Evolutionary conservation across 129 eudicot genomes (phyloP).

Genomic region (Ambrosia artemisiifolia): DNA sequence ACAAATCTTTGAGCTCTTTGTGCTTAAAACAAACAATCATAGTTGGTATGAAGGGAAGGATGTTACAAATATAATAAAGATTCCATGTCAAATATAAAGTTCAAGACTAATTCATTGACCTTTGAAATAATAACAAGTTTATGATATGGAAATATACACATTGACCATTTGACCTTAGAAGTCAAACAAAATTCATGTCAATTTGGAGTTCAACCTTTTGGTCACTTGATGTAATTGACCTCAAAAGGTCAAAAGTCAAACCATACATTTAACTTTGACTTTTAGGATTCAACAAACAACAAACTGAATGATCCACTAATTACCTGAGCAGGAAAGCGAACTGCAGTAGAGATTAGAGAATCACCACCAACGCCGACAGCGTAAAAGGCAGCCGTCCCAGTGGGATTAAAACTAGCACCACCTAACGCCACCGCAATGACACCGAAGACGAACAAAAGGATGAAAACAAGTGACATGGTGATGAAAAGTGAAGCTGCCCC

Average conservation of each 20-base stretch:
- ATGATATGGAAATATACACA: too few species aligned
- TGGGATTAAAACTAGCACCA: slow-evolving; percentile 82
- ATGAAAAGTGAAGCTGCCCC: slow-evolving; percentile 37
- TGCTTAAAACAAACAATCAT: too few species aligned
- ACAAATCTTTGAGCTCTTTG: too few species aligned
- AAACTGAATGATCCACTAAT: not conserved
- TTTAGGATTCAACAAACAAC: not conserved
- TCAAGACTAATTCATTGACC: too few species aligned
- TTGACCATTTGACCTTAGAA: not conserved
- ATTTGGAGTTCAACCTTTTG: not conserved
- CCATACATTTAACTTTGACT: not conserved
- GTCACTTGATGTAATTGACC: not conserved
- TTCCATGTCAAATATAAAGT: too few species aligned
- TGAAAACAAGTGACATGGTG: slow-evolving; percentile 41
- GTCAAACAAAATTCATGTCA: slow-evolving; percentile 5
- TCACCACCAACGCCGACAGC: slow-evolving; percentile 57
- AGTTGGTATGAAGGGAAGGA: too few species aligned
- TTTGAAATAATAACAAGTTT: too few species aligned
- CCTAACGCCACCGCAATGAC: slow-evolving; percentile 44
- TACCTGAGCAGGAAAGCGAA: slow-evolving; percentile 90
- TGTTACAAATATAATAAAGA: too few species aligned
- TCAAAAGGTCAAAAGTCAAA: slow-evolving; percentile 1
- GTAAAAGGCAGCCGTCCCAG: slow-evolving; percentile 72
- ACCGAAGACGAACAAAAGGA: slow-evolving; percentile 51
- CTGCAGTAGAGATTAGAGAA: slow-evolving; percentile 59